Evolutionary conservation across 192 early-diverging fungal genomes (phyloP), one percentile per base, ranked within the genome.

Genomic region (Dissophora globulifera): DNA sequence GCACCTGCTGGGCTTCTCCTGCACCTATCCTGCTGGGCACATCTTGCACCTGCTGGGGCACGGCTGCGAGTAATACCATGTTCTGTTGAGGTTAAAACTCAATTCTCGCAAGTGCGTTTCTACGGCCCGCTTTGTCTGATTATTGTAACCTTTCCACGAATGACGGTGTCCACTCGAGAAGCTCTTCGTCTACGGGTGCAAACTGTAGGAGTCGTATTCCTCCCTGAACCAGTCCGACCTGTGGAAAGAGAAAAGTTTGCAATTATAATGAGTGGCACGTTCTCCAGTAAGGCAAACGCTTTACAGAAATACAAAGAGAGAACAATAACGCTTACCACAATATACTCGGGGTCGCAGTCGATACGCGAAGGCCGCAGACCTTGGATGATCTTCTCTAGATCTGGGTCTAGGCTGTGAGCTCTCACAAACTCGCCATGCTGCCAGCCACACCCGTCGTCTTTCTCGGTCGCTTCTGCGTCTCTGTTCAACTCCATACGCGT

Each of bases 291-390:
- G 38, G 7, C 7, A 13, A 7, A 40, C 13, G 7, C 7, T 10
- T 40, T 13, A 40, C 38, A 45, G 17, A 9, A 45, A 45, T n/a
- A 17, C 9, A 45, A 45, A 17, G 5, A 45, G 4, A 17, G 25
- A 13, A 29, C 1, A 46, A 19, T 19, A 4, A 54, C 16, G 47
- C 69, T 51, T 75, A 75, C 70, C 30, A 54, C 70, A 22, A 75
- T 75, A 30, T 75, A 75, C 57, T 75, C 70, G 22, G 70, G 70
- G 35, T 75, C 70, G 46, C 70, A 75, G 35, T 75, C 70, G 43
- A 75, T 65, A 43, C 70, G 70, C 23, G 70, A 75, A n/a, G 70
- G 70, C 23, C 70, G 70, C 2, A 75, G 50, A 8, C 70, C 70
- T 29, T 75, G 70, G 22, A 75, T 75, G 27, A 75, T 75, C 50